A percentile compares a stretch with the other conserved stretches of the same genome.
Conservation (phyloP, 257 asterid species). For the Jasminum sambac region DNA sequence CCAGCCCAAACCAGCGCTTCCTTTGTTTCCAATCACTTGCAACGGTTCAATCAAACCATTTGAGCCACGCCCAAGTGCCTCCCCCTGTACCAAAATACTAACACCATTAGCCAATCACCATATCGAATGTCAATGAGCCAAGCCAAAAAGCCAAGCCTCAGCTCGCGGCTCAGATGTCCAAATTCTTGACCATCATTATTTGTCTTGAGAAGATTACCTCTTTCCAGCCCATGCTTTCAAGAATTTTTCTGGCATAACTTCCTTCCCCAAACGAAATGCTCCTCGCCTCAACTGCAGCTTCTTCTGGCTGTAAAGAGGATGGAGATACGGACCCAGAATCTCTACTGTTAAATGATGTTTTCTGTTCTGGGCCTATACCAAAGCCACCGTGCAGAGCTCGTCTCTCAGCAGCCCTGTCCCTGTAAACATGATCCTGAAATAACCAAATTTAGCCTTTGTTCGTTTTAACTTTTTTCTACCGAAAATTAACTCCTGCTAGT, state of each 20-base stretch:
- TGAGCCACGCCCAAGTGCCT: constrained; percentile 65
- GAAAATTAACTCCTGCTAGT: no score
- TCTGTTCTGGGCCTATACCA: constrained; percentile 95
- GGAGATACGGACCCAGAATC: constrained; percentile 55
- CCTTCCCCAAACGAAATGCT: constrained; percentile 77
- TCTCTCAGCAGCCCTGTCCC: constrained; percentile 99
- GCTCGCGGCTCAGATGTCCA: background rate
- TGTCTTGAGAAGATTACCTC: constrained; percentile 54
- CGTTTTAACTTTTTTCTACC: no score
- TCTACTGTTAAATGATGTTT: constrained; percentile 34
- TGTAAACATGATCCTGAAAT: constrained; percentile 53
- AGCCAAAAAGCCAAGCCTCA: no score
- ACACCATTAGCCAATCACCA: constrained; percentile 1
- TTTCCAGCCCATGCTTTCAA: constrained; percentile 97
- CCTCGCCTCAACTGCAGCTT: constrained; percentile 73
- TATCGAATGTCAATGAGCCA: no score
- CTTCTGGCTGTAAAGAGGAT: constrained; percentile 43
- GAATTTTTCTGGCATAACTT: constrained; percentile 81
- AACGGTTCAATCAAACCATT: constrained; percentile 81
- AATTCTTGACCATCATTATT: background rate
- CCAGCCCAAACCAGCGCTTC: constrained; percentile 94
- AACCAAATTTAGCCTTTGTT: background rate
- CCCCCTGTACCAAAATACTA: constrained; percentile 51
- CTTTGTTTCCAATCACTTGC: constrained; percentile 75
- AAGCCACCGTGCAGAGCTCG: constrained; percentile 87